Evolutionary conservation across 495 filamentous ascomycete species (phyloP).

Genomic region (Neurospora sp.): DNA sequence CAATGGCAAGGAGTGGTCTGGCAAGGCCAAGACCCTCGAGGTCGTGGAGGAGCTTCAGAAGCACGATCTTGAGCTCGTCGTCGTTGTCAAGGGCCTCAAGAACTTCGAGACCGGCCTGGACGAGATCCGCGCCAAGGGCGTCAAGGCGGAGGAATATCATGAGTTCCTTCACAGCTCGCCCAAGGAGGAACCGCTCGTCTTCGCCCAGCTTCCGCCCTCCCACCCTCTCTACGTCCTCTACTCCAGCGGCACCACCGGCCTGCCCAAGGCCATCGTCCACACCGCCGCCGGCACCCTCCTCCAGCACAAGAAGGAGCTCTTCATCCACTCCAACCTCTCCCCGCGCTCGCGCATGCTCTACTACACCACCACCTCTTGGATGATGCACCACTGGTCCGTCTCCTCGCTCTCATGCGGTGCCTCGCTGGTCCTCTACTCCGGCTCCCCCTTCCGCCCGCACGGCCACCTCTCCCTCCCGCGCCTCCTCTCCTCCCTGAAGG

Average conservation of each 20-base stretch:
- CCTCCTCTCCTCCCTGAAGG: slow-evolving; percentile 36
- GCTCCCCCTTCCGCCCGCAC: slow-evolving; percentile 66
- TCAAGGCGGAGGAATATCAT: slow-evolving; percentile 37
- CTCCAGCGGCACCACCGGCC: slow-evolving; percentile 78
- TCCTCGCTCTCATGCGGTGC: slow-evolving; percentile 70
- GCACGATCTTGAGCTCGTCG: slow-evolving; percentile 49
- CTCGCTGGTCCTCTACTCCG: slow-evolving; percentile 79
- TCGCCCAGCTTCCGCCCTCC: slow-evolving; percentile 65
- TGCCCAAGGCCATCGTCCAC: slow-evolving; percentile 89
- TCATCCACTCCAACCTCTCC: slow-evolving; percentile 67
- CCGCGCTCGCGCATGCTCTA: slow-evolving; percentile 43
- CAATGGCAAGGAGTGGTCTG: slow-evolving; percentile 74
- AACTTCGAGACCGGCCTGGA: slow-evolving; percentile 39
- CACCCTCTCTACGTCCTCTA: slow-evolving; percentile 88
- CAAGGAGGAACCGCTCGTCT: slow-evolving; percentile 42
- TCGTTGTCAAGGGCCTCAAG: slow-evolving; percentile 58
- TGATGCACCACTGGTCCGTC: slow-evolving; percentile 97
- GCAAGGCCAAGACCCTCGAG: slow-evolving; percentile 60
- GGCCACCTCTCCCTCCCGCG: slow-evolving; percentile 32
- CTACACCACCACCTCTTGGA: slow-evolving; percentile 90
- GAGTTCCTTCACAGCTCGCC: slow-evolving; percentile 26
- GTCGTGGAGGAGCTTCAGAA: slow-evolving; percentile 54
- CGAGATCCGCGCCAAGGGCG: slow-evolving; percentile 34
- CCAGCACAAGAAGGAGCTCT: slow-evolving; percentile 92
- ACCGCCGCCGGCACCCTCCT: slow-evolving; percentile 78